Evolutionary conservation across 768 basidiomycete genomes (phyloP), one percentile per base, ranked within the genome.

Genomic region (Naganishia onofrii): DNA sequence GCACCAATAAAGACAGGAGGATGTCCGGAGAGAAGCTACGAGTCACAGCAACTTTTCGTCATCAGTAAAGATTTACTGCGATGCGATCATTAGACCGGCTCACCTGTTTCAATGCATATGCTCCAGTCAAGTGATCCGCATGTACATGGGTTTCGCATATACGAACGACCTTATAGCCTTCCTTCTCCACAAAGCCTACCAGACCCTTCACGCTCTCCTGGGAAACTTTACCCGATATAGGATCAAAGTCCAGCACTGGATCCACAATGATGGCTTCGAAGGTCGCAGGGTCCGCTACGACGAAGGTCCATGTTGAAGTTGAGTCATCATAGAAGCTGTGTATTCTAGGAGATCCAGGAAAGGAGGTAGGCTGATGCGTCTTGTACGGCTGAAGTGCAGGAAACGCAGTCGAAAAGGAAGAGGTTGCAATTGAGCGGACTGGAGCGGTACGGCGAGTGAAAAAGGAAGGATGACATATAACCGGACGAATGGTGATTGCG

Each of bases 141-240:
- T 78, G 77, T 1, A 76, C 76, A 56, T 78, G 77, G 19, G 75
- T 78, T 70, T 78, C 77, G n/a, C 76, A 48, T 26, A 78, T 70
- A 10, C 70, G 65, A 0, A 53, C 63, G 17, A 78, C 69, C 15
- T 0, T 44, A 46, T 72, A 70, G 0, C 60, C 72, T n/a, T 71
- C 13, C 1, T 70, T 46, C 19, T 65, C 26, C 28, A 74, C 51
- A 36, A 77, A 78, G 15, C 53, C 71, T 21, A 71, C 26, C 1
- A 78, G 52, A 0, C 69, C 73, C 28, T 71, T 69, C 3, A 72
- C 75, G n/a, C 73, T 68, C 9, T 70, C 36, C 6, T 73, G 74
- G 17, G 67, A 63, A 28, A 78, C 65, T 31, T 38, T 46, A 10
- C 71, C 71, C 0, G 74, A 71, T 9, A 66, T 32, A 0, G 71